Evolutionary conservation across 2,329 filamentous ascomycete species (phyloP), one percentile per base, ranked within the genome.

Genomic region (Trematosphaeria pertusa): DNA sequence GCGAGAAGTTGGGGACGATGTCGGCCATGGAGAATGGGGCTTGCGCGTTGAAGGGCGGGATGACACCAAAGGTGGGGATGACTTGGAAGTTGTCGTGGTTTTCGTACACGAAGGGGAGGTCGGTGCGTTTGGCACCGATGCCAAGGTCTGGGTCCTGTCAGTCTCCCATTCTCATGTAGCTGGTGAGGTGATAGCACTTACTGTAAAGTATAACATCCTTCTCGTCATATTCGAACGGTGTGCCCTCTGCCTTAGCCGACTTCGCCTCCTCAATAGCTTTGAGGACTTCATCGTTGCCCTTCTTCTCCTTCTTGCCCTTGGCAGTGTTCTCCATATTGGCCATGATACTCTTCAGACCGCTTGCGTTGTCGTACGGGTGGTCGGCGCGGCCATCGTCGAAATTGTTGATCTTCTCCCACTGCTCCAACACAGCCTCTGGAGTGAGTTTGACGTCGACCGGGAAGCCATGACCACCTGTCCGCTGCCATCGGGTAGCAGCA

Each of bases 1-100:
- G 93, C 28, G 85, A 91, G 81, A 97, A 99, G 81, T 97, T 96
- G 72, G 92, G 91, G 20, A 97, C 88, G 52, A 99, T 83, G 46
- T 92, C 85, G 67, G 86, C 84, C 64, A 94, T 82, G 73, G 81
- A 85, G 79, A 88, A 97, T 20, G 93, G 90, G 51, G 86, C 78
- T 58, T 88, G 81, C 50, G 91, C 87, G 75, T 88, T 88, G 78
- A 97, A 97, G 64, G 87, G 88, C n/a, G 94, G 94, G 63, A 99
- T 87, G 53, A 97, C 94, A 71, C 92, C 94, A 66, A 89, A 99
- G n/a, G 91, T 95, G 42, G 94, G 94, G 42, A 97, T 80, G 42
- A 90, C 87, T 72, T 97, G 91, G 84, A 99, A 99, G 72, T 94
- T 83, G 44, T 97, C 91, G 66, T 86, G 78, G 66, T 90, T 89